Base-by-base conservation (phyloP, 371 early-diverging fungal genomes). In the Dinochytrium kinnereticum region DNA sequence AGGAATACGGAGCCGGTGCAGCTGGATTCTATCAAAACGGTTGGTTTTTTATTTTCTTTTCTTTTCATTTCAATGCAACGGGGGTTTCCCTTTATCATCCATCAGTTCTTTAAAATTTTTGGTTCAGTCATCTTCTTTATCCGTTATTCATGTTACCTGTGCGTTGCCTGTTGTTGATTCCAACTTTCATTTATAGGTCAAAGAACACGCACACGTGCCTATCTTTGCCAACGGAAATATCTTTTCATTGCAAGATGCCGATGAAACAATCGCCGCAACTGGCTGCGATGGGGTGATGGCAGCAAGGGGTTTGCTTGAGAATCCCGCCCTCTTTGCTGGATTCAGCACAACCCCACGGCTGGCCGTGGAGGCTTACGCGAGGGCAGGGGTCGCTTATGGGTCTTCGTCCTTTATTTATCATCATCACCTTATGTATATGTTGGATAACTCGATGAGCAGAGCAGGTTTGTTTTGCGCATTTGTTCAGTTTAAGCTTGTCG, bases 161-260 rank as follows among this genome's bases (percentile, higher is more conserved):
- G 49, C 13, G 10, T 10, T 21, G 13, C 21, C 49, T 44, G 13
- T 44, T 44, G 13, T 44, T 13, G 21, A 17, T 55, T 30, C 7
- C 57, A 55, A 21, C 10, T 55, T 7, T 15, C 5, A 2, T 33
- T 2, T 38, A n/a, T 31, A 76, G 66, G 44, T 72, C 21, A 85
- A 85, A 65, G 84, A 88, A 57, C 65, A 71, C 31, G 83, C 93
- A 1, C 64, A 66, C 1, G 95, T 99, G 1, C 99, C 99, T 2
- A 96, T 99, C 1, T 89, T 98, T 78, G 95, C 98, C 59, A 99
- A 99, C 81, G 99, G 99, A 51, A 96, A 96, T 66, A 95, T 99
- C 40, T 80, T 97, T 64, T 92, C 94, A 68, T 81, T 87, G 50
- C 90, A 91, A 69, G 98, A 99, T 77, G 87, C 98, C n/a, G 87